A percentile compares a stretch with the other conserved stretches of the same genome.
These are phyloP conservation scores for Coniferiporia weirii DNA, from an alignment of 1,284 basidiomycete species.

Conservation along the genomic window DNA sequence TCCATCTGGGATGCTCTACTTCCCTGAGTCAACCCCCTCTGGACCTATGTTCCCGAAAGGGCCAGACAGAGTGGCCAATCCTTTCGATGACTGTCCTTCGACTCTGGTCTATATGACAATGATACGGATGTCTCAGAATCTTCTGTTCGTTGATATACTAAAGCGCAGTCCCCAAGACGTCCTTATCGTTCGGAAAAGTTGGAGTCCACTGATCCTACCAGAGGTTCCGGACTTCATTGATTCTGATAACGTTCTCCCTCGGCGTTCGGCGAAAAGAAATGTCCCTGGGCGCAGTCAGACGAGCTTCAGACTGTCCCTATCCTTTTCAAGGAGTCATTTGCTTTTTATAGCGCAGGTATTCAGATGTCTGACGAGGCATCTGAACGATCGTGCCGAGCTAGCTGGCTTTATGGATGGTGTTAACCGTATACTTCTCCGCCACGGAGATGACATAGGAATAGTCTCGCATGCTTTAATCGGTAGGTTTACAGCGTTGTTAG, in stretches of 20 bases:
- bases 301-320: slow-evolving; percentile 37
- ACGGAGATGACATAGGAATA: slow-evolving; percentile 68
- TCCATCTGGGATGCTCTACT: slow-evolving; percentile 67
- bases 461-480: slow-evolving; percentile 68
- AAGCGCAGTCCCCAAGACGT: slow-evolving; percentile 68
- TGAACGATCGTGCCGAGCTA: slow-evolving; percentile 71
- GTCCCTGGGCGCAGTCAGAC: slow-evolving; percentile 4
- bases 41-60: slow-evolving; percentile 57
- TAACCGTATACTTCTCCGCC: slow-evolving; percentile 57
- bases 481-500: slow-evolving; percentile 28
- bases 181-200: slow-evolving; percentile 63
- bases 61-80: slow-evolving; percentile 34
- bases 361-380: slow-evolving; percentile 67
- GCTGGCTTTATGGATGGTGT: slow-evolving; percentile 64
- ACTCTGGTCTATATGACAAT: slow-evolving; percentile 53
- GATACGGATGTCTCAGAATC: slow-evolving; percentile 68
- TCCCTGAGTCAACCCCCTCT: slow-evolving; percentile 43
- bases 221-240: slow-evolving; percentile 42
- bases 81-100: slow-evolving; percentile 43
- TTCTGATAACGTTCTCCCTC: slow-evolving; percentile 22
- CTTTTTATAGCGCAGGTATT: slow-evolving; percentile 69
- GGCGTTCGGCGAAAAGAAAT: background rate
- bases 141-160: slow-evolving; percentile 61
- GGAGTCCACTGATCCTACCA: slow-evolving; percentile 58
- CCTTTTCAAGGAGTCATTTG: slow-evolving; percentile 65